These are phyloP conservation scores for Fusarium acutatum DNA, from an alignment of 2,329 filamentous ascomycete species.

Conservation along the genomic window DNA sequence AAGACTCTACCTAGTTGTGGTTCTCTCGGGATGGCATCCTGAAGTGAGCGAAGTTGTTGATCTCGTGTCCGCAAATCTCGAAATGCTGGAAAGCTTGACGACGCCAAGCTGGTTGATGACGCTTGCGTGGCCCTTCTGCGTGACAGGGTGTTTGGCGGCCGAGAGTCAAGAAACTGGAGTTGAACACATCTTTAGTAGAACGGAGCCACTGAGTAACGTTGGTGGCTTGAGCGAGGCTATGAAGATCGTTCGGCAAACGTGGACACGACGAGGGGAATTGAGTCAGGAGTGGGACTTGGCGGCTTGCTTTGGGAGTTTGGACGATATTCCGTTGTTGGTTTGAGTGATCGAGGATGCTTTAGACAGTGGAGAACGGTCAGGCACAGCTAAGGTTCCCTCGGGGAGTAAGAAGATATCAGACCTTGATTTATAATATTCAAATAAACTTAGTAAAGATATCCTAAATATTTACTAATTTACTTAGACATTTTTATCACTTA, in stretches of 20 bases:
- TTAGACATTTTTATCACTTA: too few species aligned
- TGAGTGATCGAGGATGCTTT: background rate
- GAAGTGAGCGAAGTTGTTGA: background rate
- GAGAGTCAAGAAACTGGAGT: background rate
- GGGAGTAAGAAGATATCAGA: too few species aligned
- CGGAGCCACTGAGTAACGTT: background rate
- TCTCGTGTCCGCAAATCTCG: background rate
- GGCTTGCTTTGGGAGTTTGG: slow-evolving; percentile 47
- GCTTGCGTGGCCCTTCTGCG: slow-evolving; percentile 12
- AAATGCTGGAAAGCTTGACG: background rate
- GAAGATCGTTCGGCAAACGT: background rate
- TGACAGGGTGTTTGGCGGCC: background rate
- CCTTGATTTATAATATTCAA: too few species aligned
- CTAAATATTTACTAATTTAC: too few species aligned
- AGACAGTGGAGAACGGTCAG: background rate
- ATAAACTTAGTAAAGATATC: too few species aligned
- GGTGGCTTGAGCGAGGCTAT: slow-evolving; percentile 1
- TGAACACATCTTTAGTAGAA: background rate
- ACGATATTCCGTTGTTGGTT: background rate
- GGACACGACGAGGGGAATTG: background rate
- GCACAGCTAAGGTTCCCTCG: too few species aligned
- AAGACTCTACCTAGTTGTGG: background rate
- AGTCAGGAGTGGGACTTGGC: slow-evolving; percentile 13
- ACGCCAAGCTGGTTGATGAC: background rate
- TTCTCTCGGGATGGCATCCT: slow-evolving; percentile 2